These are phyloP conservation scores for Nephelium lappaceum DNA, from an alignment of 345 rosid genomes.

Conservation along the genomic window DNA sequence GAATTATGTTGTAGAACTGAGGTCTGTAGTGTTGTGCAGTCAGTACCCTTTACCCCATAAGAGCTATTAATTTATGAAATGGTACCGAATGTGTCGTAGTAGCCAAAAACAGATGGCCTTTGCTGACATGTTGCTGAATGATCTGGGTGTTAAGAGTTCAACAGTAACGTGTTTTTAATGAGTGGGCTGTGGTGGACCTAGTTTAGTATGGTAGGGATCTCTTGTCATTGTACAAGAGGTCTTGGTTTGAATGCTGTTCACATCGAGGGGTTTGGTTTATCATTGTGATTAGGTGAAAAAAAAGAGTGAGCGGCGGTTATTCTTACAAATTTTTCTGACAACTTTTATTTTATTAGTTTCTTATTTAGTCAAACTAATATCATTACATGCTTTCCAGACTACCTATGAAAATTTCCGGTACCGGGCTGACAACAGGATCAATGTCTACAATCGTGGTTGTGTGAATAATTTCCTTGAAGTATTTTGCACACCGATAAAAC, in stretches of 20 bases:
- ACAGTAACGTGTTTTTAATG: too few relatives aligned
- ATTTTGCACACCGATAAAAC: conserved; percentile 69
- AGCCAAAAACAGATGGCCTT: not conserved
- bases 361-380: conserved; percentile 9
- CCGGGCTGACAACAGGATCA: conserved; percentile 72
- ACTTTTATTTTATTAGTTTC: not conserved
- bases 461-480: conserved; percentile 66
- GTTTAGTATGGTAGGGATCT: too few relatives aligned
- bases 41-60: not conserved
- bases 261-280: not conserved
- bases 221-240: too few relatives aligned
- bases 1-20: not conserved
- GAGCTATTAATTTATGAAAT: not conserved
- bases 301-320: not conserved
- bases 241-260: not conserved
- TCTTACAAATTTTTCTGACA: not conserved
- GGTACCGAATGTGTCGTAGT: not conserved
- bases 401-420: conserved; percentile 92
- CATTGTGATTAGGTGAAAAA: not conserved
- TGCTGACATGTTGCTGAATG: not conserved
- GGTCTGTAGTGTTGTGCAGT: not conserved
- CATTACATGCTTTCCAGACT: conserved; percentile 61
- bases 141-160: too few relatives aligned
- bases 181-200: too few relatives aligned
- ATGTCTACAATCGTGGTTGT: conserved; percentile 65